phyloP scores from a whole-genome alignment of 306 rosid genomes.

The Pyrus bretschneideri region DNA sequence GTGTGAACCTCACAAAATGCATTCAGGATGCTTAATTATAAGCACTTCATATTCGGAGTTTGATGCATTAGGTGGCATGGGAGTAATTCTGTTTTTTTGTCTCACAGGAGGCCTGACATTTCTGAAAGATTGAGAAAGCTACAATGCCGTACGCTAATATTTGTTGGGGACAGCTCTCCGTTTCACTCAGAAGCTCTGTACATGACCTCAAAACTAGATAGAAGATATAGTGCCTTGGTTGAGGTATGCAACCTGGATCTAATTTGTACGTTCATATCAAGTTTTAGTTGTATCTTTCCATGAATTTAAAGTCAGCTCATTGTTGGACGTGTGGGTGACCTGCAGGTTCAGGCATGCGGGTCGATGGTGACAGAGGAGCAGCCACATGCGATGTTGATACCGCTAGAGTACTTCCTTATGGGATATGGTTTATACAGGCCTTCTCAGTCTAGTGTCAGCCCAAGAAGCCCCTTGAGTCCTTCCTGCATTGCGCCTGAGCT shows the following conservation, averaged over 20 bases:
- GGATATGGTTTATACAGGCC: constrained; percentile 83
- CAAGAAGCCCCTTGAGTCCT: constrained; percentile 91
- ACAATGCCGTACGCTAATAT: constrained; percentile 81
- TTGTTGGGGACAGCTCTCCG: constrained; percentile 88
- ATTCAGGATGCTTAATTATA: not conserved
- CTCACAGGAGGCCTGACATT: constrained; percentile 72
- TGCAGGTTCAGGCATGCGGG: constrained; percentile 93
- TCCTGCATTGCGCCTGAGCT: constrained; percentile 91
- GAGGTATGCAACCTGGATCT: constrained; percentile 47
- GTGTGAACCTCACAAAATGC: not conserved
- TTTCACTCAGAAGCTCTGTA: constrained; percentile 74
- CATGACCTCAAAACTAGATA: constrained; percentile 77
- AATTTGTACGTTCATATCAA: not conserved
- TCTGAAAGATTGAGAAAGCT: constrained; percentile 65
- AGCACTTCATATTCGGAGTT: constrained; percentile 5
- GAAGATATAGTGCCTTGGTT: constrained; percentile 83
- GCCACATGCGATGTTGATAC: constrained; percentile 96
- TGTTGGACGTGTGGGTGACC: constrained; percentile 12
- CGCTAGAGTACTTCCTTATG: constrained; percentile 85
- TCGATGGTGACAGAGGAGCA: constrained; percentile 98
- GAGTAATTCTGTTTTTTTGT: not conserved
- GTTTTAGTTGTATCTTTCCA: not conserved
- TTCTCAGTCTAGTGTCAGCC: constrained; percentile 71
- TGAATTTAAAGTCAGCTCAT: constrained; percentile 8
- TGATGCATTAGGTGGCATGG: not conserved